Conservation (phyloP, 116 monocot genomes). For the Iris pallida region DNA sequence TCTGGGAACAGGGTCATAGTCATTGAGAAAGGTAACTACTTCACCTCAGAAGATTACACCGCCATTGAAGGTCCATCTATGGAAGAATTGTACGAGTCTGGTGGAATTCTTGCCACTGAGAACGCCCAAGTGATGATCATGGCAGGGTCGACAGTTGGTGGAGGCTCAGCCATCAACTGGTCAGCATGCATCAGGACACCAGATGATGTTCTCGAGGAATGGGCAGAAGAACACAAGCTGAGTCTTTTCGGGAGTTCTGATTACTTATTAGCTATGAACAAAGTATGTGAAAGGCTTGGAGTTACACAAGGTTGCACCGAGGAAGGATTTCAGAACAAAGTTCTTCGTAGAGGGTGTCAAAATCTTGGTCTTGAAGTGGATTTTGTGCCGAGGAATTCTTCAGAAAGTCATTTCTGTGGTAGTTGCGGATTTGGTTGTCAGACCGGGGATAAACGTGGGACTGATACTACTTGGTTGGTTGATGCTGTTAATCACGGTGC, state of each 20-base stretch:
- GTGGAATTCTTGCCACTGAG: slow-evolving; percentile 37
- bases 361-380: slow-evolving; percentile 59
- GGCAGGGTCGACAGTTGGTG: slow-evolving; percentile 71
- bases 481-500: slow-evolving; percentile 68
- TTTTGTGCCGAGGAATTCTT: slow-evolving; percentile 49
- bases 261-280: slow-evolving; percentile 56
- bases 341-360: slow-evolving; percentile 71
- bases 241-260: slow-evolving; percentile 32
- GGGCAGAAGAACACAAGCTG: slow-evolving; percentile 47
- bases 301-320: slow-evolving; percentile 49
- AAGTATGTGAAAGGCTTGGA: slow-evolving; percentile 61
- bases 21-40: slow-evolving; percentile 84
- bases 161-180: slow-evolving; percentile 91
- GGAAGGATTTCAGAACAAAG: slow-evolving; percentile 76
- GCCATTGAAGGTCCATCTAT: slow-evolving; percentile 53
- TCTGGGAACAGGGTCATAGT: slow-evolving; percentile 66
- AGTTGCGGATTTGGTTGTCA: slow-evolving; percentile 63
- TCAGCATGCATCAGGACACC: slow-evolving; percentile 75
- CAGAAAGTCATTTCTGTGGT: slow-evolving; percentile 67
- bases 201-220: slow-evolving; percentile 43
- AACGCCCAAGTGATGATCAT: slow-evolving; percentile 57
- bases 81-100: slow-evolving; percentile 57
- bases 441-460: slow-evolving; percentile 64
- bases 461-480: slow-evolving; percentile 86
- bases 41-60: slow-evolving; percentile 58